Conservation (phyloP, 768 basidiomycete species). For the Sistotremastrum niveocremeum region DNA sequence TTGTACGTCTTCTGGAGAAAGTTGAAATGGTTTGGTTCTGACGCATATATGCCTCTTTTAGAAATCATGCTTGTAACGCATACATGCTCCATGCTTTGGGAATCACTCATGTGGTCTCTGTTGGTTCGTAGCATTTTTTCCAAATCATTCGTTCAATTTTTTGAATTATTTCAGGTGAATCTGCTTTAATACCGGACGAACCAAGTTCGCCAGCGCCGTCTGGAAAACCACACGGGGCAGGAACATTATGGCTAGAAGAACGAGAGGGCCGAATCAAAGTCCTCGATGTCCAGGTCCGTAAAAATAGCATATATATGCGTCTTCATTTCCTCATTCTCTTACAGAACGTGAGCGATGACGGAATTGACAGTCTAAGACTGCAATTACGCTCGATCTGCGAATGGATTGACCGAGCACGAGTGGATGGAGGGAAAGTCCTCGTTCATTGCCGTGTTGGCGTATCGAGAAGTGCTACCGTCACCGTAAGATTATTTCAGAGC, state of each 20-base stretch:
- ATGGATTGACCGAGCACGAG: conserved; percentile 83
- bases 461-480: conserved; percentile 84
- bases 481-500: conserved; percentile 31
- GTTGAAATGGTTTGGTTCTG: conserved; percentile 7
- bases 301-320: neutral
- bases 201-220: neutral
- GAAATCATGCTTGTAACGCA: conserved; percentile 87
- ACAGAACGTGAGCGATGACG: conserved; percentile 81
- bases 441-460: conserved; percentile 99
- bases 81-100: conserved; percentile 94
- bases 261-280: conserved; percentile 82
- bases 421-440: conserved; percentile 76
- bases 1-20: conserved; percentile 40
- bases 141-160: no score
- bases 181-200: neutral
- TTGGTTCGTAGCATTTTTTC: conserved; percentile 52
- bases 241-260: conserved; percentile 81
- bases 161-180: no score
- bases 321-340: neutral
- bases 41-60: conserved; percentile 17
- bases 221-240: conserved; percentile 25
- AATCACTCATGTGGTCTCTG: conserved; percentile 93
- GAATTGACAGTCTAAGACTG: conserved; percentile 86
- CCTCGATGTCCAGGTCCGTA: conserved; percentile 56
- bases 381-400: conserved; percentile 80